Evolutionary conservation across 2,329 filamentous ascomycete species (phyloP).

Genomic region (Stagonosporopsis tanaceti): DNA sequence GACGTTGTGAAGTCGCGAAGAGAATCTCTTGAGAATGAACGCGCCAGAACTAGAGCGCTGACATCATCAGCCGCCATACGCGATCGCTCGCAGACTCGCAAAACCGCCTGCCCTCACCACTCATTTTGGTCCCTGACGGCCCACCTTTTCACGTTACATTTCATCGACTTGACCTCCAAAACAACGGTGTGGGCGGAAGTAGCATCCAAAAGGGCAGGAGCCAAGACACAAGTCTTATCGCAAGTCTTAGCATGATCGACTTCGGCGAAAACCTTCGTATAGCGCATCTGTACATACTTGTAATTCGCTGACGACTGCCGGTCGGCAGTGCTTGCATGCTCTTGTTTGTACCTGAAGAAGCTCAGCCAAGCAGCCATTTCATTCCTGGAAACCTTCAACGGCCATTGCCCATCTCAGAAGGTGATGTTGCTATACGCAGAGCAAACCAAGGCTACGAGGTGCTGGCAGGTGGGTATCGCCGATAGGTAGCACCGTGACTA

Average conservation of each 20-base stretch:
- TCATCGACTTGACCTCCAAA: conserved; percentile 6
- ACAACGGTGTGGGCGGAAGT: conserved; percentile 12
- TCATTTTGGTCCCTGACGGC: neutral
- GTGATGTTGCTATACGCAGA: neutral
- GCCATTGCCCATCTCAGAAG: conserved; percentile 19
- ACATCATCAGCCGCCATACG: neutral
- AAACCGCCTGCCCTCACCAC: neutral
- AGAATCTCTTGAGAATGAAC: neutral
- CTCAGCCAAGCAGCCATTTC: conserved; percentile 12
- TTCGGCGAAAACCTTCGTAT: conserved; percentile 10
- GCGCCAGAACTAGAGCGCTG: neutral
- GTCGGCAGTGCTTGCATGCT: conserved; percentile 14
- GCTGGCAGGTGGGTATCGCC: conserved; percentile 2
- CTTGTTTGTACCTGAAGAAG: neutral
- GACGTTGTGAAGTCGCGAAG: too few relatives aligned
- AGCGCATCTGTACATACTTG: neutral
- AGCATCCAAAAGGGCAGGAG: conserved; percentile 19
- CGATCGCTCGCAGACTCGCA: neutral
- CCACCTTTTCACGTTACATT: neutral
- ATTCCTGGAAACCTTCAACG: conserved; percentile 7
- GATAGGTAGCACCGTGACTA: neutral
- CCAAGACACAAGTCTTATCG: conserved; percentile 22
- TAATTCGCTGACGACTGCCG: conserved; percentile 15
- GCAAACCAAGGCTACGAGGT: neutral
- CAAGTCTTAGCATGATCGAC: conserved; percentile 21